A percentile compares a stretch with the other conserved stretches of the same genome.
Conservation (phyloP, 345 rosid genomes). For the Corchorus capsularis region DNA sequence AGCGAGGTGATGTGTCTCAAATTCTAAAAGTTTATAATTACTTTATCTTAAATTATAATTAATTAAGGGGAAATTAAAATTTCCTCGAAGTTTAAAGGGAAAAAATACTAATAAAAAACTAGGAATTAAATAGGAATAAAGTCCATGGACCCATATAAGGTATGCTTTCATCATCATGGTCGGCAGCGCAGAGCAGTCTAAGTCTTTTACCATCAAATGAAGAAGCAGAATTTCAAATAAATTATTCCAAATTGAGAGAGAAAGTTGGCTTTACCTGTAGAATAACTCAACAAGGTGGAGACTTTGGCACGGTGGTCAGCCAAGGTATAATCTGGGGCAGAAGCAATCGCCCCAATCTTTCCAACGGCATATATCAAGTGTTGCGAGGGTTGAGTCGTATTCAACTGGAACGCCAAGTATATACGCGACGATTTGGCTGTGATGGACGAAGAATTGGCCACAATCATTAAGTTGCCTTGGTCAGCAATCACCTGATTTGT, state of each 20-base stretch:
- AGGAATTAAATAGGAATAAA: not conserved
- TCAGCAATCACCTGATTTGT: conserved; percentile 49
- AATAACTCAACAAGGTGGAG: conserved; percentile 55
- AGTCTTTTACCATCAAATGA: conserved; percentile 15
- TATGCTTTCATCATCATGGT: conserved; percentile 27
- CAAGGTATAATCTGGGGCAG: conserved; percentile 43
- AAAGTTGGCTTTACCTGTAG: conserved; percentile 48
- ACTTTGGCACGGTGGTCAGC: conserved; percentile 49
- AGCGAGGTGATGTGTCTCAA: too few relatives aligned
- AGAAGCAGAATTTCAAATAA: not conserved
- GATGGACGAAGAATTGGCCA: conserved; percentile 39
- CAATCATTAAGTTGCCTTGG: conserved; percentile 53
- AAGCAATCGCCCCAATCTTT: conserved; percentile 46
- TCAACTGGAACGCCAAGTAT: conserved; percentile 70
- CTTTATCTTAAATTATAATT: too few relatives aligned
- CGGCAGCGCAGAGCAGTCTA: conserved; percentile 24
- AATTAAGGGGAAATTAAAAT: too few relatives aligned
- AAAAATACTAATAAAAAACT: not conserved
- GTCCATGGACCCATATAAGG: too few relatives aligned
- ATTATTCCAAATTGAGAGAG: not conserved
- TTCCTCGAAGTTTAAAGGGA: too few relatives aligned
- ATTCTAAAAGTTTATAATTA: not conserved
- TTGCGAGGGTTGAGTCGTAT: conserved; percentile 40
- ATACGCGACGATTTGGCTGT: conserved; percentile 49
- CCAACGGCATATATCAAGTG: conserved; percentile 63